phyloP scores from a whole-genome alignment of 352 stramenopile species.

The Thalassiosira ordinaria region DNA sequence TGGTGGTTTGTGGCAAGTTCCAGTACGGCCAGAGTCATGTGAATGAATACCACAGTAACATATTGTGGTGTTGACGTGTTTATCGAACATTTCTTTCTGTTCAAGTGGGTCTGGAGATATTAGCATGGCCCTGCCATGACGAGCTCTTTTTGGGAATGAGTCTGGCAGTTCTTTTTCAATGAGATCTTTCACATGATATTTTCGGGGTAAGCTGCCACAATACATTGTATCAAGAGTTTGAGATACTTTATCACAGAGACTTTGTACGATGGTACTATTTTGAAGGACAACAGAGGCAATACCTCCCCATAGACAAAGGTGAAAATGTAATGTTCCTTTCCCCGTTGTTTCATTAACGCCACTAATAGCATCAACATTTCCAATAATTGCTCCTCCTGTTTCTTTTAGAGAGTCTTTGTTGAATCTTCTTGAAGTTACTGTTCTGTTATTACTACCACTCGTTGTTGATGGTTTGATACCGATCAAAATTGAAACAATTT shows the following conservation, averaged over 20 bases:
- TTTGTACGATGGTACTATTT: constrained; percentile 2
- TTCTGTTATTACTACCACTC: constrained; percentile 7
- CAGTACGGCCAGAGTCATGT: constrained; percentile 2
- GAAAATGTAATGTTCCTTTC: constrained; percentile 12
- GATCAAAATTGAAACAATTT: constrained; percentile 39
- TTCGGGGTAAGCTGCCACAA: constrained; percentile 12
- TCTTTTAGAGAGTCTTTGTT: constrained; percentile 7
- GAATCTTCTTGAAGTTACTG: constrained; percentile 19
- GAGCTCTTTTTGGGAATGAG: background rate
- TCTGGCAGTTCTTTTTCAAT: constrained; percentile 43
- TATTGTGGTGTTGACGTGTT: constrained; percentile 19
- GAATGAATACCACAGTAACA: constrained; percentile 19
- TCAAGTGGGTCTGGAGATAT: constrained; percentile 29
- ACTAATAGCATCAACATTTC: constrained; percentile 12
- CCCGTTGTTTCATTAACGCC: constrained; percentile 16
- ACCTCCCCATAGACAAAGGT: constrained; percentile 12
- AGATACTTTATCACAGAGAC: constrained; percentile 33
- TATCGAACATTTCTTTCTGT: constrained; percentile 13
- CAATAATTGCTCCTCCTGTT: constrained; percentile 14
- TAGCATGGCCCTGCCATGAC: constrained; percentile 13
- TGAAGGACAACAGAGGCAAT: constrained; percentile 26
- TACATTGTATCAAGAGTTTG: constrained; percentile 35
- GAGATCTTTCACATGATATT: constrained; percentile 42
- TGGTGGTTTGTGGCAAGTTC: constrained; percentile 32
- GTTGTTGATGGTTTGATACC: constrained; percentile 29